Percentiles rank a stretch among this genome's conserved stretches.
Conservation (phyloP, 208 protist genomes). For the Trichomonas vaginalis region DNA sequence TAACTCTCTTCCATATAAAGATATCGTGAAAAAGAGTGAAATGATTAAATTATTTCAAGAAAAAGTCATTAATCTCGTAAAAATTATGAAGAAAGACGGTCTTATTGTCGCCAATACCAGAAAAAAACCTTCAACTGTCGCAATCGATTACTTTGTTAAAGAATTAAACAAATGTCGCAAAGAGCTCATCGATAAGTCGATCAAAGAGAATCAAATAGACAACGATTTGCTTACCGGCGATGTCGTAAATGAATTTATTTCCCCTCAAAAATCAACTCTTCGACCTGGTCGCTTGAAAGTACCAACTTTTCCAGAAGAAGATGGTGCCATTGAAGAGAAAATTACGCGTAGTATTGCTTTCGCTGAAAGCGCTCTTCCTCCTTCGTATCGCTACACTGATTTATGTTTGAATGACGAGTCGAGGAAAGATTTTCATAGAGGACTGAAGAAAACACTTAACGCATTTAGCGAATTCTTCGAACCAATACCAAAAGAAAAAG, state of each 20-base stretch:
- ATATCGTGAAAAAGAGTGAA: background rate
- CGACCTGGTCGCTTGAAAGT: background rate
- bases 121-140: background rate
- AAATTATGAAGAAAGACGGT: background rate
- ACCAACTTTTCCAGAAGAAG: background rate
- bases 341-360: background rate
- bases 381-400: background rate
- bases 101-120: background rate
- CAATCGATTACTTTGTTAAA: background rate
- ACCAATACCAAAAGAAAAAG: background rate
- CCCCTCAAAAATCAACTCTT: background rate
- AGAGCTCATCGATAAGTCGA: background rate
- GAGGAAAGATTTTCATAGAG: background rate
- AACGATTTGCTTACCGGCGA: background rate
- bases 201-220: background rate
- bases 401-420: background rate
- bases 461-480: background rate
- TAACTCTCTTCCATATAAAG: background rate
- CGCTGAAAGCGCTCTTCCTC: background rate
- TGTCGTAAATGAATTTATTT: background rate
- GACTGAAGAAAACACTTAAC: background rate
- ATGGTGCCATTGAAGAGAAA: background rate
- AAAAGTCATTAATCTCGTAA: background rate
- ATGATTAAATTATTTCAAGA: background rate
- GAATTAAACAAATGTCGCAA: background rate